phyloP scores from a whole-genome alignment of 2,329 filamentous ascomycete genomes.

The Fusarium pseudonygamai region DNA sequence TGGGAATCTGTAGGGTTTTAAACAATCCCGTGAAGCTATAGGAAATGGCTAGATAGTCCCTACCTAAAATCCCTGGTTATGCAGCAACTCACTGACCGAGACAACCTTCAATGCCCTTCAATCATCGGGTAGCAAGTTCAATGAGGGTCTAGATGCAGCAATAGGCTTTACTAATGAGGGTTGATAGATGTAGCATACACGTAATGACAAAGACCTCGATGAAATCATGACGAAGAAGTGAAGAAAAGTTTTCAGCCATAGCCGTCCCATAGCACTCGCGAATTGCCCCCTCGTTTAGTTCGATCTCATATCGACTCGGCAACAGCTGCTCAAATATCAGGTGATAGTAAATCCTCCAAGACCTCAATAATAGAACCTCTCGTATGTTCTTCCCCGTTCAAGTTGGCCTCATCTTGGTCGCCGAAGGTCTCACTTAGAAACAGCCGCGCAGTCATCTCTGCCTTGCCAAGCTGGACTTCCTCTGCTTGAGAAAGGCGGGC shows the following conservation, averaged over 20 bases:
- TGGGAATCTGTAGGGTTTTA: not conserved
- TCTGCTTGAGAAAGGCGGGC: conserved; percentile 73
- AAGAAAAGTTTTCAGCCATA: not conserved
- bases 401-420: not conserved
- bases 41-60: too few species aligned
- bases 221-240: not conserved
- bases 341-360: conserved; percentile 30
- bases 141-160: not conserved
- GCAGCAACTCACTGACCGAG: not conserved
- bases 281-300: not conserved
- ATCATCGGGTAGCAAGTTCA: not conserved
- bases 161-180: not conserved
- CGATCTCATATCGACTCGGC: not conserved
- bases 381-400: not conserved
- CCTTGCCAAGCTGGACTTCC: conserved; percentile 70
- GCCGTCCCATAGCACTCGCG: not conserved
- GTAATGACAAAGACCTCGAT: not conserved
- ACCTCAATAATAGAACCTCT: conserved; percentile 12
- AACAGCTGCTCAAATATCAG: not conserved
- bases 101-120: not conserved
- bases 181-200: too few species aligned
- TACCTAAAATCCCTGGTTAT: not conserved
- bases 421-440: conserved; percentile 57
- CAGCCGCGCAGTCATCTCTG: conserved; percentile 67
- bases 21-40: not conserved